Evolutionary conservation across 2,329 filamentous ascomycete species (phyloP), one percentile per base, ranked within the genome.

Genomic region (Thyridium curvatum): DNA sequence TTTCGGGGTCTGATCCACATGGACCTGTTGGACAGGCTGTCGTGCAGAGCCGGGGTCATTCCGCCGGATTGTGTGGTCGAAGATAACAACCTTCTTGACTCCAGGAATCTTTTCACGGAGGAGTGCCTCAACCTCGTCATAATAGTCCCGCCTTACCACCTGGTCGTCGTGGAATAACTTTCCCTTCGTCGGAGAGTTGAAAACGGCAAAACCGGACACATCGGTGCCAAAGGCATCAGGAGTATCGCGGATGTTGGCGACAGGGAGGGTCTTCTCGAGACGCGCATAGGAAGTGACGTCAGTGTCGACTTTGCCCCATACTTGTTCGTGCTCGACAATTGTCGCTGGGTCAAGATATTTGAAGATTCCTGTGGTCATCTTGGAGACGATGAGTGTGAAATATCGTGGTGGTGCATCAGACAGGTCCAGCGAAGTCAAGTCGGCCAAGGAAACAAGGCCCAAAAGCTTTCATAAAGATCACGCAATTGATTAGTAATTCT

Each of bases 61-160:
- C 7, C 73, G 64, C 2, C 82, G 72, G 47, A 86, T 81, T 0
- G 82, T 86, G 56, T 86, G 82, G 57, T 86, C 82, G 53, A 86
- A 86, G 42, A 86, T 81, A 42, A 79, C 69, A 10, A 86, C 70
- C 43, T 77, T 77, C 39, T 72, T 74, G 38, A 81, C 63, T 0
- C 68, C 72, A 0, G 70, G 64, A 1, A 84, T 62, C 33, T 73
- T 72, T 18, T 66, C 58, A 12, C 68, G 66, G 3, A 85, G 61
- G 2, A 84, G 56, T 0, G 60, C 53, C 47, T 83, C 77, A 2
- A 84, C 72, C 48, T 84, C 79, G 15, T 55, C 52, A 52, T 85
- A 85, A 59, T 85, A 85, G 0, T 59, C 62, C 1, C 55, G 49
- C 30, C 77, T 68, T 8, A 84, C 70, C 12, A 69, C 65, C 0